Evolutionary conservation across 208 protist genomes (phyloP), one percentile per base, ranked within the genome.

Genomic region (Crithidia expoeki): DNA sequence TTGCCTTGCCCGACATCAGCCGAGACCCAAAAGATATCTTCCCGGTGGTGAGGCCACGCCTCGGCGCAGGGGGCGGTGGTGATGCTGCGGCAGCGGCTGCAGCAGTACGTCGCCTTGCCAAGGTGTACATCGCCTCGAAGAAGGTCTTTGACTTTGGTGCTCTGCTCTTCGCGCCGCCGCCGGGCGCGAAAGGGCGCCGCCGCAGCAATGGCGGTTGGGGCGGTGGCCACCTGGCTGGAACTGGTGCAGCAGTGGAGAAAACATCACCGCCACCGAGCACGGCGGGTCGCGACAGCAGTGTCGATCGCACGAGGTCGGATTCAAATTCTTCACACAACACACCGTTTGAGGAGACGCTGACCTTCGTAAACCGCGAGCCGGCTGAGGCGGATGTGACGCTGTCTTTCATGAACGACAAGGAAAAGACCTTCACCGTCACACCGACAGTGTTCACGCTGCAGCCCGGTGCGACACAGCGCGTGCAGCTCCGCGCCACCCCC

Each of bases 101-200:
- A 23, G 32, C 17, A 6, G 56, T 19, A 4, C 63, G 53, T 12
- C 72, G 69, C 36, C 30, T 78, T 21, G 73, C 88, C n/a, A 90
- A 89, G 57, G 85, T 87, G 21, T 95, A 88, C 78, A 16, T 94
- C 33, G 59, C 68, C 17, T 80, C 81, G 14, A 90, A 86, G 73
- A 76, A 85, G 16, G 32, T 82, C 0, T 99, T 97, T 75, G 94
- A 99, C 68, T 99, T 98, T 84, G 97, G 97, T 12, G 90, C 97
- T 10, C 83, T 99, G 36, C 92, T 99, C 10, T 79, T 98, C 28
- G 73, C 83, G 4, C 72, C 51, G 11, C 84, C 79, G 36, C 64
- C 68, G 2, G 36, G 58, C 21, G 25, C 63, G 19, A 75, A 76
- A 72, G 66, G 67, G 23, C 74, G 72, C 36, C 81, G 83, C 0